phyloP scores from a whole-genome alignment of 106 monocot genomes.

The Acorus gramineus region DNA sequence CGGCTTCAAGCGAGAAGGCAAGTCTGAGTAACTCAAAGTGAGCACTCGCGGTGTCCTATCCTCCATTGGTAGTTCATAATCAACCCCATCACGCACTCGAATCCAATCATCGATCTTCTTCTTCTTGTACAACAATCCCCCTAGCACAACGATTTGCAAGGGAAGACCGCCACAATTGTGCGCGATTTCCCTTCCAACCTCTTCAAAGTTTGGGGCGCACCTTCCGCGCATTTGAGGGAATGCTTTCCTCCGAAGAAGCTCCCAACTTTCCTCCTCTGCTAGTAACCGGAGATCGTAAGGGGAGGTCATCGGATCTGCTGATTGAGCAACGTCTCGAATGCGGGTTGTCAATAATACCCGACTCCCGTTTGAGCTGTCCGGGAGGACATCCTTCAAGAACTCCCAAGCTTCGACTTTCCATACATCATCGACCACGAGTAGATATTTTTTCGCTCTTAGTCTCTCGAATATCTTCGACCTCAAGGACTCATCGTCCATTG shows the following conservation, averaged over 20 bases:
- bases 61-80: slow-evolving; percentile 1
- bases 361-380: slow-evolving; percentile 13
- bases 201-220: background rate
- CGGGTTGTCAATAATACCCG: slow-evolving; percentile 16
- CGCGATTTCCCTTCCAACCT: background rate
- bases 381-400: slow-evolving; percentile 2
- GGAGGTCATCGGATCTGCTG: background rate
- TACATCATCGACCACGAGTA: slow-evolving; percentile 23
- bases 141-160: slow-evolving; percentile 15
- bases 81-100: background rate
- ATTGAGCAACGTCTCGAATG: slow-evolving; percentile 3
- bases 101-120: slow-evolving; percentile 1
- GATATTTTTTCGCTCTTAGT: slow-evolving; percentile 6
- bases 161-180: slow-evolving; percentile 19
- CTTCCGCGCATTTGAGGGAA: slow-evolving; percentile 2
- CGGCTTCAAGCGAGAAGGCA: too few relatives aligned
- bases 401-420: slow-evolving; percentile 11
- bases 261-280: slow-evolving; percentile 1
- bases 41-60: background rate
- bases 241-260: slow-evolving; percentile 13
- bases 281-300: background rate
- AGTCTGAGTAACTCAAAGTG: too few relatives aligned
- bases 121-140: slow-evolving; percentile 16
- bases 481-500: background rate
- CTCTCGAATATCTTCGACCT: background rate